These are phyloP conservation scores for Delitschia confertaspora DNA, from an alignment of 495 filamentous ascomycete species.

Conservation along the genomic window DNA sequence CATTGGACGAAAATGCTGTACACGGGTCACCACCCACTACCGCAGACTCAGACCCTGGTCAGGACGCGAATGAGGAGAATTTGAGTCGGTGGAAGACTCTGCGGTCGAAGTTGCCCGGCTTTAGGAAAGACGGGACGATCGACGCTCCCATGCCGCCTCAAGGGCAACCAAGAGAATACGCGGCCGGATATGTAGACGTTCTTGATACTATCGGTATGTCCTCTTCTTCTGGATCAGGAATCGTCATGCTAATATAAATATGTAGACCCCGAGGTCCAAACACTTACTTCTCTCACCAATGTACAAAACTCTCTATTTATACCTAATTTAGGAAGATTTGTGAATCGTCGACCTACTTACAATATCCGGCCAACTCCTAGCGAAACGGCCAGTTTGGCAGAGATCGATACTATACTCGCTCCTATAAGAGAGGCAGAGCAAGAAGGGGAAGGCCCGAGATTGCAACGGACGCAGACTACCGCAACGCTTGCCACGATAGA, in stretches of 20 bases:
- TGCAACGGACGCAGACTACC: constrained; percentile 21
- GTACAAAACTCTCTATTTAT: constrained; percentile 73
- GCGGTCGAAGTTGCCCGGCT: constrained; percentile 1
- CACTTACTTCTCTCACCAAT: constrained; percentile 66
- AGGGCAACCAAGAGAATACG: constrained; percentile 2
- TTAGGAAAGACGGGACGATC: constrained; percentile 3
- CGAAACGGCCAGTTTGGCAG: constrained; percentile 11
- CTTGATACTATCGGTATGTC: constrained; percentile 43
- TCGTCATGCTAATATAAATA: constrained; percentile 3
- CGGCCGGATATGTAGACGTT: constrained; percentile 54
- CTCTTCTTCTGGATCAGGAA: background rate
- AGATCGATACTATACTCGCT: constrained; percentile 13
- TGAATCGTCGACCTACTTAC: constrained; percentile 68
- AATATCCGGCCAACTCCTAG: constrained; percentile 47
- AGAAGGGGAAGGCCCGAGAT: constrained; percentile 18
- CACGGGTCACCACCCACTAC: background rate
- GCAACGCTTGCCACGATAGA: constrained; percentile 36
- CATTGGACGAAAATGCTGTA: constrained; percentile 12
- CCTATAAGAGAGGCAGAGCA: constrained; percentile 5
- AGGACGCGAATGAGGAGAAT: background rate
- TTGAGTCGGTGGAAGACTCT: constrained; percentile 15
- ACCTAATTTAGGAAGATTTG: constrained; percentile 45
- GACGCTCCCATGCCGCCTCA: background rate
- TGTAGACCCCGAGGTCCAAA: constrained; percentile 64
- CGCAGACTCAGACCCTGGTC: background rate